A percentile compares a stretch with the other conserved stretches of the same genome.
Conservation (phyloP, 169 alveolate genomes). For the Plasmodium malariae region DNA sequence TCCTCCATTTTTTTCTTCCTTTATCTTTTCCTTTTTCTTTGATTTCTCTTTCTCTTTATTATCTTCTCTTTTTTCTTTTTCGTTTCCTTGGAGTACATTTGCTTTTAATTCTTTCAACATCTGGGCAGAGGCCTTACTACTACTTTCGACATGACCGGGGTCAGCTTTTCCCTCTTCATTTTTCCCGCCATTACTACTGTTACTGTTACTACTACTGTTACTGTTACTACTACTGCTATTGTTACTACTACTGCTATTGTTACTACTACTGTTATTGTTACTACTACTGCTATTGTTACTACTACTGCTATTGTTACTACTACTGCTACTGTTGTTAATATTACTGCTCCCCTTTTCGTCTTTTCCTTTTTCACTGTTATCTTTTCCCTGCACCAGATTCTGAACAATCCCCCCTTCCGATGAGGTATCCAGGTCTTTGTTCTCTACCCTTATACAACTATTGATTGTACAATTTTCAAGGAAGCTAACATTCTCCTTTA, state of each 20-base stretch:
- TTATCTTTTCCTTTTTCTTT: no score
- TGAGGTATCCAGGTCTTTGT: not conserved
- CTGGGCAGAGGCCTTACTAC: no score
- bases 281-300: not conserved
- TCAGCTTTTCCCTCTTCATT: no score
- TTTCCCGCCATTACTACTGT: no score
- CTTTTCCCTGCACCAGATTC: not conserved
- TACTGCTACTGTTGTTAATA: not conserved
- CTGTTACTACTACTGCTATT: no score
- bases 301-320: not conserved
- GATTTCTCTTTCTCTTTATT: not conserved
- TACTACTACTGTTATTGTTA: no score
- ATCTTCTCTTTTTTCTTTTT: not conserved
- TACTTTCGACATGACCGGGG: no score
- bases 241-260: no score
- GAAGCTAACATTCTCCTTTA: not conserved
- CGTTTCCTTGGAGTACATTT: no score
- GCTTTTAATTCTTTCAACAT: no score
- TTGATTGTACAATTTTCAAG: slow-evolving; percentile 19
- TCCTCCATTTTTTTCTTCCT: no score
- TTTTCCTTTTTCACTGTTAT: not conserved
- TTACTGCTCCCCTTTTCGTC: not conserved
- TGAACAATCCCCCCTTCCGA: not conserved
- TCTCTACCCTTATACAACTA: slow-evolving; percentile 5
- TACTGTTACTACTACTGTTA: no score